Evolutionary conservation across 2,329 filamentous ascomycete species (phyloP), one percentile per base, ranked within the genome.

Genomic region (Curvularia sp.): DNA sequence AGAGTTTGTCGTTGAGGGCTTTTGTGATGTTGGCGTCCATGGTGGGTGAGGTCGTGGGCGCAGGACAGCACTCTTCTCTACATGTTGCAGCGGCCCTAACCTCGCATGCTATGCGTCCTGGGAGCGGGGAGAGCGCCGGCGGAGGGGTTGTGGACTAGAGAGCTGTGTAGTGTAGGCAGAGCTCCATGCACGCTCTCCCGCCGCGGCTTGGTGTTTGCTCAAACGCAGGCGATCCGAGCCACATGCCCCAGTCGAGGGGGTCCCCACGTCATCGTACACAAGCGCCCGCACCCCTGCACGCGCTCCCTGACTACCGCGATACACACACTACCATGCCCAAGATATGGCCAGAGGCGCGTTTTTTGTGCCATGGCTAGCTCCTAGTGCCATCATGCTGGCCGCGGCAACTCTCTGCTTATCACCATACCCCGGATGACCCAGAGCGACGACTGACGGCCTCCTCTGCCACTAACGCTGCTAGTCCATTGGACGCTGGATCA

Each of bases 1-100:
- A 99, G 75, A 98, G 89, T 86, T 97, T 99, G 81, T 99, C 95
- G 77, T 96, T 96, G 75, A 99, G 84, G 67, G 93, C 86, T 70
- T 94, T 91, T 79, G 96, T 92, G 76, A 97, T 92, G 75, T 88
- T 89, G 73, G 86, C 84, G 82, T 98, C 94, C 93, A 98, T 97
- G 61, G 46, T 74, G 68, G 61, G 46, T 73, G 67, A 57, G 58
- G 51, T 31, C 5, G 24, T 47, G 57, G 47, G 46, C 50, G 59
- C 49, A 52, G 49, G 60, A 52, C 39, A 55, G 49, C 26, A 33
- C 18, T 33, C 28, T 44, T 44, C 49, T 66, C 68, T 74, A 74
- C 72, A 74, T 71, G 67, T 60, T 57, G 63, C 59, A 57, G 65
- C 62, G 33, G 61, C 12, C 18, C 26, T 53, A 43, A 31, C 39